Percentiles rank a stretch among this genome's conserved stretches.
These are phyloP conservation scores for Lachancea dasiensis DNA, from an alignment of 805 yeast genomes.

Conservation along the genomic window DNA sequence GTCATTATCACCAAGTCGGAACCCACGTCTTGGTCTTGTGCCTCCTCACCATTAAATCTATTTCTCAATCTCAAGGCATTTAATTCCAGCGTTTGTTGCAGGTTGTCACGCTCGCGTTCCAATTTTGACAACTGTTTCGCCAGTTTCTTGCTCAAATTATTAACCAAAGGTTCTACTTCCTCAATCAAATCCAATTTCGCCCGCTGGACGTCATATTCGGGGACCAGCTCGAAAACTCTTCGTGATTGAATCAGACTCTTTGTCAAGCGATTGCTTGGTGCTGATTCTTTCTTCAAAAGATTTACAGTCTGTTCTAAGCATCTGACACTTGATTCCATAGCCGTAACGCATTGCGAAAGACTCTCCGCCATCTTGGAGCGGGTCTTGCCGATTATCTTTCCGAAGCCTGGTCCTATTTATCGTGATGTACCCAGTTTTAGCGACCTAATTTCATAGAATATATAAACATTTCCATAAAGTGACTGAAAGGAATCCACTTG, in stretches of 20 bases:
- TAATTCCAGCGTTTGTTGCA: constrained; percentile 27
- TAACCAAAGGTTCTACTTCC: constrained; percentile 29
- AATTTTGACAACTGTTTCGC: constrained; percentile 22
- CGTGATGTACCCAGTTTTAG: too few relatives aligned
- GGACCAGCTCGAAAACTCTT: constrained; percentile 27
- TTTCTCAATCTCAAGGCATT: constrained; percentile 25
- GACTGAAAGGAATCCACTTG: too few relatives aligned
- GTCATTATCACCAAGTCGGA: constrained; percentile 29
- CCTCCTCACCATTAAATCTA: constrained; percentile 5
- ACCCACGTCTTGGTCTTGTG: constrained; percentile 14
- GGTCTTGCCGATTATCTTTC: too few relatives aligned
- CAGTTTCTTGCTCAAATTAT: constrained; percentile 23
- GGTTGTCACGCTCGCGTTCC: constrained; percentile 25
- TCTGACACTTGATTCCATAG: constrained; percentile 19
- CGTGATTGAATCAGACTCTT: constrained; percentile 22
- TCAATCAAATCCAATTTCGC: constrained; percentile 30
- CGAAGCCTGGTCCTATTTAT: too few relatives aligned
- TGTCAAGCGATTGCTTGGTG: constrained; percentile 20
- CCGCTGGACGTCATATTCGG: constrained; percentile 32
- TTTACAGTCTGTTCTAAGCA: constrained; percentile 21
- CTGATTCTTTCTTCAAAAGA: constrained; percentile 15
- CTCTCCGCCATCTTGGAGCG: constrained; percentile 21
- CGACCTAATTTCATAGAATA: too few relatives aligned
- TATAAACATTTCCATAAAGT: too few relatives aligned
- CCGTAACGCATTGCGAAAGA: constrained; percentile 19